Base-by-base conservation (phyloP, 306 rosid genomes). In the Quercus gilva region DNA sequence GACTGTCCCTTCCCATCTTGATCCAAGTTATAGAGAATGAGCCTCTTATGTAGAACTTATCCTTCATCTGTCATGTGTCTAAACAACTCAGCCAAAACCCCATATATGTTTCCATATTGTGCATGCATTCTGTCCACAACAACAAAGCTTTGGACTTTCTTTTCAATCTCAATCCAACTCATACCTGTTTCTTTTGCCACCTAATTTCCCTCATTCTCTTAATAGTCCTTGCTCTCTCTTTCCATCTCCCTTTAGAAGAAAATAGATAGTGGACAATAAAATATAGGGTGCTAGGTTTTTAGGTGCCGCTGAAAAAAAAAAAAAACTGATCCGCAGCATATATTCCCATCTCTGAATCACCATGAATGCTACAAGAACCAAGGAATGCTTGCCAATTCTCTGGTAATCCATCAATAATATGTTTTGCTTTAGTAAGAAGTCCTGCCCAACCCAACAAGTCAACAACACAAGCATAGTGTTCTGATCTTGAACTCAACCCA, bases 361-460 rank as follows among this genome's bases (percentile, higher is more conserved):
- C 84, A 59, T 87, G 92, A 55, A 91, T 79, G 85, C 95, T 74
- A 85, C 97, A 91, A 80, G 98, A 97, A 57, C 98, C 98, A 69
- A 94, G 91, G 85, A 94, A 82, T 56, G 97, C 89, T 84, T 94
- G 98, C 98, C 97, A 94, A 75, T 86, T 82, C 77, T 86, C 86
- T 1, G 90, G 87, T 55, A 94, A 82, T 21, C 80, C 79, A 77
- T 86, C 90, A 10, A 92, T 91, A 25, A 91, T 88, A 0, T 18
- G 25, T 86, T 85, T 87, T 60, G 98, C 97, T 86, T 88, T 97
- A 43, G 76, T 23, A 11, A 94, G 94, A 80, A 88, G 86, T 68
- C 95, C 94, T 11, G 97, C 98, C 63, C 98, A 86, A 28, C 97
- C 97, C 84, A 94, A 80, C 95, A 92, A 88, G 91, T 94, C 98